A percentile compares a stretch with the other conserved stretches of the same genome.
Conservation (phyloP, 2,329 filamentous ascomycete genomes). For the Aspergillus sp. region DNA sequence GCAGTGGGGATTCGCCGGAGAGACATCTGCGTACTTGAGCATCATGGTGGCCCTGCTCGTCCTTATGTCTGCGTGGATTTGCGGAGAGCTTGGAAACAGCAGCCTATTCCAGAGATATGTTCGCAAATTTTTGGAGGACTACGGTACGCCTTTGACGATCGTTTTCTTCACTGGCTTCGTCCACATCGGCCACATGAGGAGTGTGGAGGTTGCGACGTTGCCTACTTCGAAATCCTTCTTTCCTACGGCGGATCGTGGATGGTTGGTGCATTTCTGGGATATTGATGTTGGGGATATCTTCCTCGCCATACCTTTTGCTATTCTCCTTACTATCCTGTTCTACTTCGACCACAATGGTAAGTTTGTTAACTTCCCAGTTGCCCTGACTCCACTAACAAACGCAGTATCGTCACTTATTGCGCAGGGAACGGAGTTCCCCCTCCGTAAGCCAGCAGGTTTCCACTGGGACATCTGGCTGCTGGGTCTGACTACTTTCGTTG, state of each 20-base stretch:
- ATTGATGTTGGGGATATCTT: conserved; percentile 72
- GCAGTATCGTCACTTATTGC: conserved; percentile 77
- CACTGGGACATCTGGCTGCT: conserved; percentile 85
- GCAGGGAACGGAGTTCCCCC: conserved; percentile 78
- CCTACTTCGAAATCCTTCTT: conserved; percentile 77
- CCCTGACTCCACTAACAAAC: neutral
- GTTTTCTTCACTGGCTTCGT: conserved; percentile 90
- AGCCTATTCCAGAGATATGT: conserved; percentile 72
- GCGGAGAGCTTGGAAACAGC: conserved; percentile 68
- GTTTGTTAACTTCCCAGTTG: conserved; percentile 13
- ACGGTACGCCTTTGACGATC: conserved; percentile 78
- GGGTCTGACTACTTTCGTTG: conserved; percentile 72
- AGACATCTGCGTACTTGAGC: conserved; percentile 71
- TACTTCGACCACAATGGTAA: conserved; percentile 87
- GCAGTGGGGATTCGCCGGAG: conserved; percentile 62
- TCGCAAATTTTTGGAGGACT: conserved; percentile 83
- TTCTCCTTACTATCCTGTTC: conserved; percentile 80
- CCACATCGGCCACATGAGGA: conserved; percentile 78
- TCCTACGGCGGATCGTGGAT: conserved; percentile 70
- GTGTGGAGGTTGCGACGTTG: conserved; percentile 67
- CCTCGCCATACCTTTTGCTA: conserved; percentile 80
- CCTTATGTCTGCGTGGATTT: conserved; percentile 72
- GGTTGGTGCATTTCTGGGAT: conserved; percentile 83
- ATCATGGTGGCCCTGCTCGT: conserved; percentile 75
- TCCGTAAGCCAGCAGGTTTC: conserved; percentile 77